phyloP scores from a whole-genome alignment of 768 basidiomycete genomes.

The Podaxis carcinomalis region DNA sequence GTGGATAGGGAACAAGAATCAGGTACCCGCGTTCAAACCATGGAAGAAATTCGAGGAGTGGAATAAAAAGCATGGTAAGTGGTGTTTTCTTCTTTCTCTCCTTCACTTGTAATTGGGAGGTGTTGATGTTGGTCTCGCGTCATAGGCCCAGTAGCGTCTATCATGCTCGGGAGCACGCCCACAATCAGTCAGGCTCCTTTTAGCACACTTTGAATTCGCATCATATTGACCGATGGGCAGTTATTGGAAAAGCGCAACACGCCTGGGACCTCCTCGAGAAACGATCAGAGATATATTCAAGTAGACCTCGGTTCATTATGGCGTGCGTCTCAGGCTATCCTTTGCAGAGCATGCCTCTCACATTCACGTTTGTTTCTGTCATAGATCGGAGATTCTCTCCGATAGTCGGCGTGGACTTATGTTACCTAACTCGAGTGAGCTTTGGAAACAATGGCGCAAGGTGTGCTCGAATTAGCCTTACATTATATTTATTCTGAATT shows the following conservation, averaged over 20 bases:
- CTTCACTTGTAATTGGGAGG: background rate
- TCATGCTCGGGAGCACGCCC: slow-evolving; percentile 37
- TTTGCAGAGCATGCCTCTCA: no score
- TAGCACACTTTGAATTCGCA: no score
- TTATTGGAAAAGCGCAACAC: slow-evolving; percentile 24
- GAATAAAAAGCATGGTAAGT: slow-evolving; percentile 40
- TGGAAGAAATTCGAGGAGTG: slow-evolving; percentile 47
- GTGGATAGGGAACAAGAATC: slow-evolving; percentile 40
- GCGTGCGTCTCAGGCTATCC: slow-evolving; percentile 14
- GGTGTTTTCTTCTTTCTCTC: background rate
- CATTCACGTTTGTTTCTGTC: slow-evolving; percentile 10
- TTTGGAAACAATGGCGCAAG: slow-evolving; percentile 46
- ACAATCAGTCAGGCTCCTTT: slow-evolving; percentile 29
- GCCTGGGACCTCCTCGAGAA: slow-evolving; percentile 29
- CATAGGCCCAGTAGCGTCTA: slow-evolving; percentile 36
- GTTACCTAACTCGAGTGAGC: slow-evolving; percentile 34
- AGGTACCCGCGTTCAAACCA: slow-evolving; percentile 39
- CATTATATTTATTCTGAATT: background rate
- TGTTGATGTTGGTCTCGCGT: background rate
- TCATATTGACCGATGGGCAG: slow-evolving; percentile 4
- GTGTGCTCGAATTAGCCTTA: slow-evolving; percentile 16
- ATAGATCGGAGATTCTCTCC: slow-evolving; percentile 40
- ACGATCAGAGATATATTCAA: slow-evolving; percentile 27
- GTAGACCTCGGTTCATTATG: slow-evolving; percentile 26
- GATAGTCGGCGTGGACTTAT: slow-evolving; percentile 42